phyloP scores from a whole-genome alignment of 169 alveolate genomes.

The Theileria annulata region DNA sequence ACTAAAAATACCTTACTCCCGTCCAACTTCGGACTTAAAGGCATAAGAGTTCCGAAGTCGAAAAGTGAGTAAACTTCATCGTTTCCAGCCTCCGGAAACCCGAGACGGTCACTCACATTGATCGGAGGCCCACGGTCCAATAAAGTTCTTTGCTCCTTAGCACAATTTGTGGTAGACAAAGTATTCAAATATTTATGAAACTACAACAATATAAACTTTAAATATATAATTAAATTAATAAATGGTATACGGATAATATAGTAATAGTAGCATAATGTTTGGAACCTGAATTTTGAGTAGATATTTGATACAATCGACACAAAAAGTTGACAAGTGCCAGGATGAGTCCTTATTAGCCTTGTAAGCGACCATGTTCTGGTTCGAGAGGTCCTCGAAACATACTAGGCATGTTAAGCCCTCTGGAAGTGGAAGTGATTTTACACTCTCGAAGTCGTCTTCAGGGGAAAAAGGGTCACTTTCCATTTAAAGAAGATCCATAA shows the following conservation, averaged over 20 bases:
- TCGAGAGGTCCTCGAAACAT: constrained; percentile 56
- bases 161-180: constrained; percentile 56
- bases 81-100: constrained; percentile 53
- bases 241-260: background rate
- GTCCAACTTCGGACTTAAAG: constrained; percentile 54
- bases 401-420: constrained; percentile 48
- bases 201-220: constrained; percentile 14
- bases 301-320: constrained; percentile 52
- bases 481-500: background rate
- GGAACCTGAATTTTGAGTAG: constrained; percentile 50
- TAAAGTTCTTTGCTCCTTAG: constrained; percentile 64
- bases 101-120: constrained; percentile 51
- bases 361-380: constrained; percentile 56
- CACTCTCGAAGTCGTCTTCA: background rate
- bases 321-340: constrained; percentile 61
- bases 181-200: constrained; percentile 43
- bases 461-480: background rate
- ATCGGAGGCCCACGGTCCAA: constrained; percentile 69
- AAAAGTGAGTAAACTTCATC: constrained; percentile 52
- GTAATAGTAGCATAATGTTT: background rate
- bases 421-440: background rate
- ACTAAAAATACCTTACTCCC: constrained; percentile 61
- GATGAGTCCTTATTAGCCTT: constrained; percentile 15
- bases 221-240: background rate
- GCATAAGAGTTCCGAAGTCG: constrained; percentile 16